Conservation (phyloP, 148 eudicot species). For the Camellia sinensis region DNA sequence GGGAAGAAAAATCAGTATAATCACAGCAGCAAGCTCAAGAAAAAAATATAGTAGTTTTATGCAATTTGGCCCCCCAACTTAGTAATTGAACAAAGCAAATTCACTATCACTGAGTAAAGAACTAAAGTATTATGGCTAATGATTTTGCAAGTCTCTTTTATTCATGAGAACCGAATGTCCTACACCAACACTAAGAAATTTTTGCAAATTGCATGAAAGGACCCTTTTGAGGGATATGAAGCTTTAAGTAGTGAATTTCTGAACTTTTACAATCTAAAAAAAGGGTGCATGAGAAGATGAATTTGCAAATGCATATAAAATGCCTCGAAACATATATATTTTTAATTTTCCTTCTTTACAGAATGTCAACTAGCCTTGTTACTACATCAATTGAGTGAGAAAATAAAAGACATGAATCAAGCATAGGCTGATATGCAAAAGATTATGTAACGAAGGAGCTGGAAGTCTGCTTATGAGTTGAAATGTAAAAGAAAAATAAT, state of each 20-base stretch:
- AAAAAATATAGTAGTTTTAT: background rate
- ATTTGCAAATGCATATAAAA: constrained; percentile 4
- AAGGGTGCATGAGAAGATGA: background rate
- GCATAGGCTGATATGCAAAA: background rate
- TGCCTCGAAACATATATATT: background rate
- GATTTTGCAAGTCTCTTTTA: background rate
- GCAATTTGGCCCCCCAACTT: background rate
- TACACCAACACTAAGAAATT: background rate
- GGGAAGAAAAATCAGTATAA: constrained; percentile 12
- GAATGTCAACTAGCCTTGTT: background rate
- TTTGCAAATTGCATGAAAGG: constrained; percentile 5
- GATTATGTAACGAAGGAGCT: background rate
- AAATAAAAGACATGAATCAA: background rate
- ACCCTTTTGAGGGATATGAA: background rate
- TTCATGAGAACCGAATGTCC: constrained; percentile 11
- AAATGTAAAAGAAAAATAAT: background rate
- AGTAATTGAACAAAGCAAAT: background rate
- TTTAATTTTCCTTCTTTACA: too few relatives aligned
- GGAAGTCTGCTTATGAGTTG: background rate
- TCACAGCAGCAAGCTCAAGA: constrained; percentile 13
- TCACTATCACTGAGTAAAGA: background rate
- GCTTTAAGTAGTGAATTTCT: background rate
- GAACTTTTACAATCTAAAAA: background rate
- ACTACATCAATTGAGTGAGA: background rate
- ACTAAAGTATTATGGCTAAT: background rate